Evolutionary conservation across 139 green algal genomes (phyloP), one percentile per base, ranked within the genome.

Genomic region (Ettlia oleoabundans): DNA sequence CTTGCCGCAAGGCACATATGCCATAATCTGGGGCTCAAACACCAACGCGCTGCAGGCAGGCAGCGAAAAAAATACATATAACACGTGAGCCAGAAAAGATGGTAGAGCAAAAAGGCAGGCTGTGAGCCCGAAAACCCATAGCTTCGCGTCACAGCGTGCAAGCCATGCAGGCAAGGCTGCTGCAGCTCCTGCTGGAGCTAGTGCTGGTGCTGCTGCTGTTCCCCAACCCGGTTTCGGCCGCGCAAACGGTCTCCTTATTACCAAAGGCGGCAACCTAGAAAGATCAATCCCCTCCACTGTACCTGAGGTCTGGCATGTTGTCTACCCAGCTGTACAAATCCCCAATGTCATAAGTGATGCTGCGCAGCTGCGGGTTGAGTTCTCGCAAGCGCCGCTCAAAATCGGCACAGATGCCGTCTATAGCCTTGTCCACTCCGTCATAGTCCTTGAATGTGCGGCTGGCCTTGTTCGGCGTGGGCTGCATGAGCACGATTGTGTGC

Each of bases 291-390:
- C 47, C 47, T 15, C 10, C 3, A 8, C 30, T 24, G 65, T 21
- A 33, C 65, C 65, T 53, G 35, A 73, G 37, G 37, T 73, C 35
- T 10, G 65, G 65, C 65, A 73, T 62, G n/a, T 63, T 70, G 80
- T 95, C 91, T 5, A 95, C 81, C 78, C 89, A 95, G 10, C 53
- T 53, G 51, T 88, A 94, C 47, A 95, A 84, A 67, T 95, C 90
- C 1, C 66, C 37, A 22, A 95, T 86, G 61, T 95, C 91, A 76
- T 95, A 95, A 15, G 90, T 93, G 75, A 95, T 88, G 79, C 89
- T 89, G 18, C 43, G 43, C 61, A 89, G n/a, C 37, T 70, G 72
- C 47, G 91, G 92, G 83, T 95, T 93, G 9, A 91, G 78, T 52
- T 93, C 90, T 82, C 88, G 86, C 61, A 95, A 80, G 65, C 84